Conservation (phyloP, 768 basidiomycete genomes). For the Tylopilus sp. region DNA sequence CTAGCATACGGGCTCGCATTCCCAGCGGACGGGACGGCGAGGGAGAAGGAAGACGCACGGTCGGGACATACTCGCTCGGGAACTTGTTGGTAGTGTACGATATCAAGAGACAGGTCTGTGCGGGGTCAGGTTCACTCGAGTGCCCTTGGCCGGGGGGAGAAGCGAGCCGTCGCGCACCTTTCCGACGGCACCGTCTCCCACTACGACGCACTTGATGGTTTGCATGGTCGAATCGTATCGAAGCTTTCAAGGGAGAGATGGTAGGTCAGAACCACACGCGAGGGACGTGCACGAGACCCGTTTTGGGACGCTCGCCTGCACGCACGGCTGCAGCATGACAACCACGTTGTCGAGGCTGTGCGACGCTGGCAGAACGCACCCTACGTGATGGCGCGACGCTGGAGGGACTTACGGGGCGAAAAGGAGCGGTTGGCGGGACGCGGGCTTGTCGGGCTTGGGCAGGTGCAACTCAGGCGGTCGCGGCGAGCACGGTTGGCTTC, state of each 20-base stretch:
- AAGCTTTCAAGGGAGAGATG: conserved; percentile 6
- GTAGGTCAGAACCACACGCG: conserved; percentile 20
- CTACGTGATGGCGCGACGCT: conserved; percentile 1
- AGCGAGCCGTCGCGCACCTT: conserved; percentile 60
- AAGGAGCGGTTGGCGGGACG: conserved; percentile 16
- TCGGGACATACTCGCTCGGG: conserved; percentile 98
- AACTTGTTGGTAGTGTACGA: conserved; percentile 99
- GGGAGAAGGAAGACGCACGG: conserved; percentile 54
- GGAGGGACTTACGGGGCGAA: conserved; percentile 22
- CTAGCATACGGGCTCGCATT: conserved; percentile 38
- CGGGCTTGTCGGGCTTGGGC: conserved; percentile 20
- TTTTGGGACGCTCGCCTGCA: conserved; percentile 19
- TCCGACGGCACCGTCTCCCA: conserved; percentile 97
- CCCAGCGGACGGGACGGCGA: conserved; percentile 3
- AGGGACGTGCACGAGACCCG: conserved; percentile 21
- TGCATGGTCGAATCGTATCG: conserved; percentile 56
- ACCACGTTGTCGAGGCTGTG: conserved; percentile 29
- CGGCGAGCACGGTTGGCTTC: conserved; percentile 25
- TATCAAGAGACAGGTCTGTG: conserved; percentile 90
- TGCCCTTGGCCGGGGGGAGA: not conserved
- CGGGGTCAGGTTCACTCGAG: conserved; percentile 2
- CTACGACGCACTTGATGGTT: conserved; percentile 97
- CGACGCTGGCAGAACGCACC: conserved; percentile 9
- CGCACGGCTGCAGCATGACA: conserved; percentile 28
- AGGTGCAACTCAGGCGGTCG: conserved; percentile 25